Base-by-base conservation (phyloP, 768 basidiomycete genomes). In the Xerocomellus intermedius region DNA sequence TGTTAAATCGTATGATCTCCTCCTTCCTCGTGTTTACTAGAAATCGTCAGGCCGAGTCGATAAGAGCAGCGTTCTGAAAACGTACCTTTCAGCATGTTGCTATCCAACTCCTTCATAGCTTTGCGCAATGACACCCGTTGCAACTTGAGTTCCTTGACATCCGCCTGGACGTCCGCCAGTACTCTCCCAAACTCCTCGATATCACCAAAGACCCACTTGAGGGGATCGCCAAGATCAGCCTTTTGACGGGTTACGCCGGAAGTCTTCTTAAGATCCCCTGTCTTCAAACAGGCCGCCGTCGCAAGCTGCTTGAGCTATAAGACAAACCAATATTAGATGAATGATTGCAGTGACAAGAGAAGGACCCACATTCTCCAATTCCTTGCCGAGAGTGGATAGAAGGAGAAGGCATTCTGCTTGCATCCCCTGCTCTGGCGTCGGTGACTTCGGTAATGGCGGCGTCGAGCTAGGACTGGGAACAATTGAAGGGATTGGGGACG, bases 1-100 rank as follows among this genome's bases (percentile, higher is more conserved):
- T 84, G 51, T 85, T 78, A 69, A 92, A 94, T 5, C 91, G 83
- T 17, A 77, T 75, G 24, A 92, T 87, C 64, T 97, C 94, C 66
- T 94, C 93, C 60, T 82, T 82, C 59, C 89, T 84, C 55, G 89
- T 91, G 47, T 83, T 84, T 38, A 86, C 94, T 96, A 63, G 38
- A 42, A 39, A 43, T 37, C 43, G 39, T 53, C 39, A 57, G 44
- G 12, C 12, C 49, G 24, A 52, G 28, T 12, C 21, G 2, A 37
- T 21, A 26, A 47, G 16, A 21, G 2, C 16, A 19, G 14, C 5
- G 12, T 13, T 26, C 12, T 8, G 13, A 51, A 19, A 12, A 68
- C 75, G 26, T 50, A 86, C 90, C 84, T 74, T 85, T 86, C 5
- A 92, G 75, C 69, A 91, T 74, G 52, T 78, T 79, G 52, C 81